These are phyloP conservation scores for Symbiodinium pilosum DNA, from an alignment of 73 alveolate species.

Conservation along the genomic window DNA sequence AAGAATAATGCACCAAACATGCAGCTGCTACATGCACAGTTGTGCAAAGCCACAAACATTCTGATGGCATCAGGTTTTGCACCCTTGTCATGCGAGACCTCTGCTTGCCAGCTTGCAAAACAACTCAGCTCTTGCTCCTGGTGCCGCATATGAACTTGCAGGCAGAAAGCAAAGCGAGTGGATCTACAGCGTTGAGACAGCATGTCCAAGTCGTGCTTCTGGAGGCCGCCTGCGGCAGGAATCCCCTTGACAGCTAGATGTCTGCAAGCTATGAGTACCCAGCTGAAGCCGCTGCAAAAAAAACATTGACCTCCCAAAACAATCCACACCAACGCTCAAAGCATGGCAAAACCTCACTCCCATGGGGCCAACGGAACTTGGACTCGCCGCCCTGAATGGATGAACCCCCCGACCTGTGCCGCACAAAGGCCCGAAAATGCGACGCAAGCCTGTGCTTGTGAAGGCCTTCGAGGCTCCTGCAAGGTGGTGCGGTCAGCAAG, in stretches of 20 bases:
- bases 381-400: too few species aligned
- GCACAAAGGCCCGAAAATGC: slow-evolving; percentile 50
- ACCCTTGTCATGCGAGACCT: slow-evolving; percentile 4
- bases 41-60: background rate
- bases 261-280: too few species aligned
- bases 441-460: slow-evolving; percentile 59
- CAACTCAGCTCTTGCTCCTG: background rate
- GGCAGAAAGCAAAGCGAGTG: background rate
- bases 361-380: too few species aligned
- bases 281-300: too few species aligned
- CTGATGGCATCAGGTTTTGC: background rate
- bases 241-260: too few species aligned
- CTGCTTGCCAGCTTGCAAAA: background rate
- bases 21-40: background rate
- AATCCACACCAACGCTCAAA: too few species aligned
- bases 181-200: slow-evolving; percentile 19
- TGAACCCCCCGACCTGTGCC: slow-evolving; percentile 13
- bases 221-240: background rate
- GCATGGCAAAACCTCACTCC: too few species aligned
- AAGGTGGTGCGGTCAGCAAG: too few species aligned
- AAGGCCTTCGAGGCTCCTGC: slow-evolving; percentile 21
- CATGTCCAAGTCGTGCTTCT: slow-evolving; percentile 25
- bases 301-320: too few species aligned
- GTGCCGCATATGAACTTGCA: background rate
- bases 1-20: too few species aligned